phyloP scores from a whole-genome alignment of 495 filamentous ascomycete species.

The Cercophora scortea region DNA sequence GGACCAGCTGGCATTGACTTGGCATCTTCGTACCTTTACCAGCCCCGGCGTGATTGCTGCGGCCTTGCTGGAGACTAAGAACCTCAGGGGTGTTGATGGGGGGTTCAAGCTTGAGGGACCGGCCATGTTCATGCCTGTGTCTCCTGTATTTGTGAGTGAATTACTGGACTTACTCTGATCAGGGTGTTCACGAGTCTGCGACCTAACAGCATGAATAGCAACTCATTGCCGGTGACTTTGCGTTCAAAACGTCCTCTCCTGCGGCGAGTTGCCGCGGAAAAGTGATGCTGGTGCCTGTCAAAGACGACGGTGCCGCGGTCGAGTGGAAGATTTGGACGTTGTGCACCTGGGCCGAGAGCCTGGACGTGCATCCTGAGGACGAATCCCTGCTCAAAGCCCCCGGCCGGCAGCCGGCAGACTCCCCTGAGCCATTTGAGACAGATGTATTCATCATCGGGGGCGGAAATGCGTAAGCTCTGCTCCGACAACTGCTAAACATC shows the following conservation, averaged over 20 bases:
- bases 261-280: constrained; percentile 16
- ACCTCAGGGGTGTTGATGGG: constrained; percentile 4
- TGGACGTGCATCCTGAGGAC: constrained; percentile 21
- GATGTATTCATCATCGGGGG: constrained; percentile 29
- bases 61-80: constrained; percentile 11
- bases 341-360: constrained; percentile 19
- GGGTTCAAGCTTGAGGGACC: constrained; percentile 6
- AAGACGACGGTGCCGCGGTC: neutral
- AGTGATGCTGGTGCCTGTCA: constrained; percentile 19
- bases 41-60: constrained; percentile 8
- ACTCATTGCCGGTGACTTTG: constrained; percentile 18
- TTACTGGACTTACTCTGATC: neutral
- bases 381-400: constrained; percentile 15
- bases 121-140: constrained; percentile 6
- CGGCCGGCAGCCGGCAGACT: constrained; percentile 6
- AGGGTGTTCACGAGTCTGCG: neutral
- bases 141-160: constrained; percentile 11
- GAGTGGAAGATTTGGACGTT: constrained; percentile 30
- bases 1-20: constrained; percentile 23
- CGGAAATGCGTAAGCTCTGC: constrained; percentile 21
- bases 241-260: constrained; percentile 18
- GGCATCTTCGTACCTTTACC: constrained; percentile 21
- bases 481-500: neutral
- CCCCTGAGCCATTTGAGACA: constrained; percentile 13
- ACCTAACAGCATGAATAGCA: constrained; percentile 4